Base-by-base conservation (phyloP, 169 alveolate genomes). In the Cryptosporidium viatorum region DNA sequence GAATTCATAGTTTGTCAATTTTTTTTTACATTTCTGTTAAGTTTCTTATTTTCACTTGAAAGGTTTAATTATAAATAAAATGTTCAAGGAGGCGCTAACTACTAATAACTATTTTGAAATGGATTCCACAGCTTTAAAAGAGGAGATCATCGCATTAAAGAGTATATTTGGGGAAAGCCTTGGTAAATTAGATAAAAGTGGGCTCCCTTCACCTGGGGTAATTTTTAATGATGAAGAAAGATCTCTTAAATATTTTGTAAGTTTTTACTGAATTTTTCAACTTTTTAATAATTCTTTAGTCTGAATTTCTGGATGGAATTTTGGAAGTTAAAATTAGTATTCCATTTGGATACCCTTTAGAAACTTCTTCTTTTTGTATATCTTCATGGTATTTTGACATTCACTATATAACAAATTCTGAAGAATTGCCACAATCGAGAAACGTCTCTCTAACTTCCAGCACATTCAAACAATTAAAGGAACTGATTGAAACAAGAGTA, bases 371-470 rank as follows among this genome's bases (percentile, higher is more conserved):
- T 16, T 65, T 37, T 43, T 16, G 23, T 43, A 23, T 80, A 14
- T 62, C 80, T 14, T 41, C 73, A 16, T 80, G 89, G 89, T 80
- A 62, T 37, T 80, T 80, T 65, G 89, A 80, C 41, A 7, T 65
- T 16, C 74, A 62, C 14, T 65, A 62, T 31, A 41, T 80, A 26
- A 43, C 48, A 62, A 9, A 23, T 39, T 16, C 51, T 7, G 65
- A 60, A 6, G 35, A 59, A 26, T 29, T 41, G 7, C 23, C 50
- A 2, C 37, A 18, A 80, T 80, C 89, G 2, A 80, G 45, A 39
- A 62, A 33, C 21, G 39, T 80, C 2, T 26, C 80, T 29, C 37
- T 80, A 80, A n/a, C 74, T n/a, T 41, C 89, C 10, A 65, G 43
- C 2, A 31, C 48, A 43, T 41, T 80, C 52, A 80, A 41, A 21